Base-by-base conservation (phyloP, 768 basidiomycete species). In the Termitomyces titanicus region DNA sequence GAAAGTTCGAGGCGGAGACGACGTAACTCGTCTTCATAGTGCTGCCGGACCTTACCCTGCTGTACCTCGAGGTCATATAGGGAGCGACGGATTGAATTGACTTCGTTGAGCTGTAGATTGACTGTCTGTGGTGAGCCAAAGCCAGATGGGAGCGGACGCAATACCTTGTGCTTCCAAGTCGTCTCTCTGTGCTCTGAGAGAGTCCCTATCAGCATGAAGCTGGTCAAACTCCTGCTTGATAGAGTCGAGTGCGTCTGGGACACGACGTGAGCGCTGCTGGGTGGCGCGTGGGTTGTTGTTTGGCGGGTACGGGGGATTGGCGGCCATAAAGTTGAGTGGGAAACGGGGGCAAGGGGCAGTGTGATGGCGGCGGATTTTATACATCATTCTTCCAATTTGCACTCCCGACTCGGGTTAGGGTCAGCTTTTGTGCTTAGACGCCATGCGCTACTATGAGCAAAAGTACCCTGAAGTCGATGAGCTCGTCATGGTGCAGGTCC, bases 401-500 rank as follows among this genome's bases (percentile, higher is more conserved):
- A 29, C 29, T 15, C 13, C 34, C n/a, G n/a, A 4, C 10, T 56
- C 53, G 50, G 60, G 60, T 61, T 61, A 61, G 60, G 60, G 60
- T 61, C 54, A 37, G 31, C 33, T 50, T 50, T 49, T 45, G 33
- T 22, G 34, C 29, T 39, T 25, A 0, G 12, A 27, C 35, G 53
- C 46, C 3, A 94, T 95, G 93, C 85, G 94, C 37, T 98, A 93
- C 73, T 97, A 96, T 72, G 86, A 92, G 70, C 90, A 89, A 66
- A 85, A 86, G 64, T 97, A 94, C 68, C 94, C 94, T 25, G 92
- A 98, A 72, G 92, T 97, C 59, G 96, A 99, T 70, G 92, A 97
- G 70, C 86, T 98, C 49, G 97, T 98, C 72, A 98, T 98, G 96
- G 97, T 99, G 12, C 95, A 98, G 69, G 97, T 99, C 60, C 91